Evolutionary conservation across 352 stramenopile species (phyloP), one percentile per base, ranked within the genome.

Genomic region (Globisporangium solare): DNA sequence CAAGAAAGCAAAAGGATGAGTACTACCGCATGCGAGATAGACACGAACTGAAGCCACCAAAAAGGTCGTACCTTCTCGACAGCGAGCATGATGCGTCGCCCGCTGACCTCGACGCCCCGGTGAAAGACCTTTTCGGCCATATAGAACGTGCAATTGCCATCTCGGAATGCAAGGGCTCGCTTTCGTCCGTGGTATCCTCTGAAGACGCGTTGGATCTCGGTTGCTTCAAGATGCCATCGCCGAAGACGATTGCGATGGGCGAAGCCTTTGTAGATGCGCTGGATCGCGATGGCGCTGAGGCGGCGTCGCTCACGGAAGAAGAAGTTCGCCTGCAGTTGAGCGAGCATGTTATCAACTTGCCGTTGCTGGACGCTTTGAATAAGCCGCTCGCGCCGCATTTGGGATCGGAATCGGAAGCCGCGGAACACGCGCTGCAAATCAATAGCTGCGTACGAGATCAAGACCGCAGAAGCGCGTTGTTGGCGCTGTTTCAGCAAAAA

Each of bases 111-210:
- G 11, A 85, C 18, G 0, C 80, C 80, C 31, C 80, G 75, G 47
- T 90, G 76, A 46, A 74, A 90, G 8, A 90, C 76, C 14, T 72
- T 58, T 47, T 88, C 72, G 6, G 68, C 64, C 77, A 89, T 89
- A 57, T 79, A 87, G 40, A 88, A 88, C 0, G 74, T 85, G 24
- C 76, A 79, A 17, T 71, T 88, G 6, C 80, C 80, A 35, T 88
- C 78, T 32, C 77, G 67, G 45, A 90, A 88, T 39, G 76, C 73
- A 35, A 74, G 63, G 15, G 76, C 80, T 24, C 80, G 68, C 46
- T 82, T 71, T 7, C 80, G 61, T 5, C 80, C 80, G 20, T 68
- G 61, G 51, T 74, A 70, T 7, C 80, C 80, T 3, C 80, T 74
- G 51, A 79, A 82, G 0, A 83, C 56, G 4, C 80, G 69, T 43